phyloP scores from a whole-genome alignment of 495 filamentous ascomycete genomes.

The Penicillium dipodomyicola region DNA sequence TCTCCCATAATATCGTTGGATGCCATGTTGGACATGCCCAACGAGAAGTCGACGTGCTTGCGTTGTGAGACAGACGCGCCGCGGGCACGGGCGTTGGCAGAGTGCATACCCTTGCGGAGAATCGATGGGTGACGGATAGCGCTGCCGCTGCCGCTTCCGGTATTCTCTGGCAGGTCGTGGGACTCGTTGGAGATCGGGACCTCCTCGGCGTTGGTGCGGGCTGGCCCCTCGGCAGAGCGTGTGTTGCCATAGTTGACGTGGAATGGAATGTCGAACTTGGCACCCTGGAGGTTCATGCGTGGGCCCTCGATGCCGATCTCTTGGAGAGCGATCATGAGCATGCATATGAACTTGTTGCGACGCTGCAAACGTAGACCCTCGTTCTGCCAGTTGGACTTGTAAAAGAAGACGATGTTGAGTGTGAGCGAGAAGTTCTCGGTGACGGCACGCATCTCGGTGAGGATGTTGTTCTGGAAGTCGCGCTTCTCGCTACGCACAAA shows the following conservation, averaged over 20 bases:
- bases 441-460: slow-evolving; percentile 79
- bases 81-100: slow-evolving; percentile 47
- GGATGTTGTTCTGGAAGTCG: slow-evolving; percentile 85
- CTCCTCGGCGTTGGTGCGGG: slow-evolving; percentile 19
- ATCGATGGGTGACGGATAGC: slow-evolving; percentile 49
- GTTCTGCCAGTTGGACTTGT: slow-evolving; percentile 94
- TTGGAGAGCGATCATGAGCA: slow-evolving; percentile 81
- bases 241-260: slow-evolving; percentile 49
- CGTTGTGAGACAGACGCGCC: slow-evolving; percentile 56
- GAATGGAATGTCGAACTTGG: slow-evolving; percentile 56
- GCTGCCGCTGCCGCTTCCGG: slow-evolving; percentile 24
- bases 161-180: slow-evolving; percentile 29
- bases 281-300: slow-evolving; percentile 69
- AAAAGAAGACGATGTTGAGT: slow-evolving; percentile 95
- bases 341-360: slow-evolving; percentile 93
- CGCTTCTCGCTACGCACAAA: slow-evolving; percentile 86
- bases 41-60: slow-evolving; percentile 72
- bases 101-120: slow-evolving; percentile 49
- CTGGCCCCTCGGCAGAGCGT: slow-evolving; percentile 18
- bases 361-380: slow-evolving; percentile 85
- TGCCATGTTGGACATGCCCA: slow-evolving; percentile 62
- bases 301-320: slow-evolving; percentile 90
- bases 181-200: slow-evolving; percentile 17
- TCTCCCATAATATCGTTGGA: slow-evolving; percentile 65
- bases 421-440: slow-evolving; percentile 68